Evolutionary conservation across 176 grass and related monocot species (phyloP).

Genomic region (barley (Hordeum vulgare)): DNA sequence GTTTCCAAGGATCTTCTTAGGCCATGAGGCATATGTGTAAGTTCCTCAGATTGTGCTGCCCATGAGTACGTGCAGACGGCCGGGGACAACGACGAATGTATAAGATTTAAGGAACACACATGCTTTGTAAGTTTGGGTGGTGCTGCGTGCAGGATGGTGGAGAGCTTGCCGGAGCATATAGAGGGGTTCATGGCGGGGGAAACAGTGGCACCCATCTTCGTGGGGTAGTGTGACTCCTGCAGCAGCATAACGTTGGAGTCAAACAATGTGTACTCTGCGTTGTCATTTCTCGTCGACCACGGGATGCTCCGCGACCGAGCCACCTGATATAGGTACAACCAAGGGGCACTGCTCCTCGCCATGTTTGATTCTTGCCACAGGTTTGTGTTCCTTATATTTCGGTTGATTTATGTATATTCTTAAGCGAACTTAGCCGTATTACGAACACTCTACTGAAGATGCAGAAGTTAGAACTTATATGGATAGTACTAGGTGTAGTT

Average conservation of each 20-base stretch:
- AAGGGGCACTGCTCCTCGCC: conserved; percentile 23
- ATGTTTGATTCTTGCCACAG: neutral
- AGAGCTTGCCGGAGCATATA: conserved; percentile 51
- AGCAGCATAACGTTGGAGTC: conserved; percentile 23
- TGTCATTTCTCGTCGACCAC: neutral
- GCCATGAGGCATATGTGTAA: conserved; percentile 36
- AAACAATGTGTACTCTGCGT: conserved; percentile 32
- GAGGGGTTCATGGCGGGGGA: conserved; percentile 36
- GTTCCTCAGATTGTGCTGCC: neutral
- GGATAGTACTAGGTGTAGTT: too few relatives aligned
- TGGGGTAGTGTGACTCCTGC: conserved; percentile 47
- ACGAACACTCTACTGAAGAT: too few relatives aligned
- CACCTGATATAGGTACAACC: conserved; percentile 34
- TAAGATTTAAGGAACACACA: neutral
- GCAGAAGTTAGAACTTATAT: too few relatives aligned
- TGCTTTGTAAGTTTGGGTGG: neutral
- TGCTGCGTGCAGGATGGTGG: conserved; percentile 35
- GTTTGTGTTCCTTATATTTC: too few relatives aligned
- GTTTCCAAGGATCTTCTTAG: conserved; percentile 18
- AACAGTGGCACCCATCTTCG: conserved; percentile 39
- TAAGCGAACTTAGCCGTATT: conserved; percentile 35
- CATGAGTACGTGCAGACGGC: too few relatives aligned
- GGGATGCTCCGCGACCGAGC: conserved; percentile 55
- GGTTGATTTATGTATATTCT: conserved; percentile 25
- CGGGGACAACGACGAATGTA: too few relatives aligned